Base-by-base conservation (phyloP, 2,329 filamentous ascomycete genomes). In the Penicillium sp. region DNA sequence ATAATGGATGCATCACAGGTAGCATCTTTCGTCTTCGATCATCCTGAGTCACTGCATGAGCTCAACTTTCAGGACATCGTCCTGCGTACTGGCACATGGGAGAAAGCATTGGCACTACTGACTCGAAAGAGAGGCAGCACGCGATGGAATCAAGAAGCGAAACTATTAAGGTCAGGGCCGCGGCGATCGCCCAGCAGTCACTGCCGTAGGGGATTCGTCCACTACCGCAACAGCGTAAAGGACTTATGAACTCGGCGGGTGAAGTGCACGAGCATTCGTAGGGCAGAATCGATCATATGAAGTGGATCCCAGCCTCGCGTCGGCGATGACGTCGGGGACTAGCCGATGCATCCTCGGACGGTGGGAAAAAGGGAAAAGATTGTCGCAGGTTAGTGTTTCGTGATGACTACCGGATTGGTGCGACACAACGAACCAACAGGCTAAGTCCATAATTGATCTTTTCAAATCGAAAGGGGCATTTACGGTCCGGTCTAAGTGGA, bases 51-150 rank as follows among this genome's bases (percentile, higher is more conserved):
- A 0, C 85, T 96, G 49, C 83, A 85, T 65, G 89, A 94, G 71
- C 92, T 94, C 71, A 88, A 92, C 73, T 92, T 96, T 74, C 88
- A 93, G 72, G 88, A 91, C 64, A 87, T 93, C 19, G 81, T 84
- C 33, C 83, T 96, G 46, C 83, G 87, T 54, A 83, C 85, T 62
- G 92, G 90, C 30, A 89, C 82, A 59, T 96, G 92, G 92, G 89
- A 95, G 60, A 89, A 93, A 33, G 92, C 91, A 0, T 83, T 96
- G n/a, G 85, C 87, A 42, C 89, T 90, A 1, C 79, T 96, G 59
- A 86, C 84, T 14, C 62, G 61, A 28, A 75, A 75, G 42, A 69
- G 70, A 26, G 69, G 69, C 14, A 70, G 65, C 54, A 76, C 79
- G 4, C 76, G 77, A 59, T 77, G 73, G 61, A 76, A 75, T 49